phyloP scores from a whole-genome alignment of 306 rosid species.

The Castanopsis chinensis region DNA sequence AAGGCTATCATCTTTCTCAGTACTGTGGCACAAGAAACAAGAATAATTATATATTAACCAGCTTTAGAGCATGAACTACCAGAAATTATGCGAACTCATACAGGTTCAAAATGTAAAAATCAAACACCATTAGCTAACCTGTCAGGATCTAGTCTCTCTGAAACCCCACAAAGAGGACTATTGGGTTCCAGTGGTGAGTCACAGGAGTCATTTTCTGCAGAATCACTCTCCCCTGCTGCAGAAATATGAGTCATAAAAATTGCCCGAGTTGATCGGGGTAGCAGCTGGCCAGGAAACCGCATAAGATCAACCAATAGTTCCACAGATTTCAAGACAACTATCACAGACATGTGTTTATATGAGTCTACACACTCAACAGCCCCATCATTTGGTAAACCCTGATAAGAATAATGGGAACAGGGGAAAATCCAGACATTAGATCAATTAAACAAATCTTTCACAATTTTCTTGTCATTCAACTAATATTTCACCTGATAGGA shows the following conservation, averaged over 20 bases:
- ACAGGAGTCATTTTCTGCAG: constrained; percentile 99
- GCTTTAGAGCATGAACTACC: constrained; percentile 6
- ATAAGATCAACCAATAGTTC: constrained; percentile 93
- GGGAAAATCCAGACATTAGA: constrained; percentile 13
- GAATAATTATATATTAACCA: constrained; percentile 22
- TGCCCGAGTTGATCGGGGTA: constrained; percentile 80
- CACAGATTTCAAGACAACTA: constrained; percentile 75
- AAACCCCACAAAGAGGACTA: constrained; percentile 88
- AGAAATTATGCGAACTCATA: neutral
- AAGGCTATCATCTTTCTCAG: constrained; percentile 78
- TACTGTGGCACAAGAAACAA: constrained; percentile 40
- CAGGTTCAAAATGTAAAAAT: constrained; percentile 11
- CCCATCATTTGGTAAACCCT: constrained; percentile 94
- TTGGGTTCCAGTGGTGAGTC: constrained; percentile 99
- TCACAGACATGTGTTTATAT: constrained; percentile 85
- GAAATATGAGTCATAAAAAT: constrained; percentile 87
- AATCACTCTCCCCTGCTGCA: constrained; percentile 98
- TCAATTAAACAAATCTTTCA: constrained; percentile 16
- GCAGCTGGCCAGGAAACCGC: constrained; percentile 93
- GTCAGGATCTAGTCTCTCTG: constrained; percentile 76
- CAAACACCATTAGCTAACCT: constrained; percentile 36
- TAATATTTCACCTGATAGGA: neutral
- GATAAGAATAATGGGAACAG: constrained; percentile 20
- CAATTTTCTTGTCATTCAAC: neutral
- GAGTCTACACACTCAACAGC: constrained; percentile 72